Percentiles rank a stretch among this genome's conserved stretches.
Conservation (phyloP, 2,329 filamentous ascomycete genomes). For the Beauveria brongniartii region DNA sequence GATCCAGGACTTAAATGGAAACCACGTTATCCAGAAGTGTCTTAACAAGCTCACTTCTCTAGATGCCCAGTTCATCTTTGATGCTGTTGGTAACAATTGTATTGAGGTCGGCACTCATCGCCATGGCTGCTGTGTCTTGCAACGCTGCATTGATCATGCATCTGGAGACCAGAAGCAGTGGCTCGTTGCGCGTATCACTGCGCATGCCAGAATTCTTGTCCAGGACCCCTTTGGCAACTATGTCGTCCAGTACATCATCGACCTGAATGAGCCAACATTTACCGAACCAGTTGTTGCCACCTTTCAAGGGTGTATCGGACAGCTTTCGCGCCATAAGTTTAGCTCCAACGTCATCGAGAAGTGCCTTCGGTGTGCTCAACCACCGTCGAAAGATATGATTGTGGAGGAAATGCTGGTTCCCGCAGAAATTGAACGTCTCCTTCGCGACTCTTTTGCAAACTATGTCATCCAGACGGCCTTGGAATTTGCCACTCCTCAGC, state of each 20-base stretch:
- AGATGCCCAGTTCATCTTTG: slow-evolving; percentile 94
- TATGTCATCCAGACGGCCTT: slow-evolving; percentile 97
- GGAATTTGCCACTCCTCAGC: slow-evolving; percentile 68
- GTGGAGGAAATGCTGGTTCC: slow-evolving; percentile 71
- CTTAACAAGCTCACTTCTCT: slow-evolving; percentile 81
- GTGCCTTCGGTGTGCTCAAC: slow-evolving; percentile 74
- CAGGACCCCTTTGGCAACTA: slow-evolving; percentile 99
- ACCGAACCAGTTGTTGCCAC: slow-evolving; percentile 80
- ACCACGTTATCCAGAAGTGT: slow-evolving; percentile 98
- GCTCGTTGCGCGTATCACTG: slow-evolving; percentile 79
- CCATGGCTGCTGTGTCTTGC: slow-evolving; percentile 94
- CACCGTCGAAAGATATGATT: slow-evolving; percentile 68
- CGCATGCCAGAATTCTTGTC: slow-evolving; percentile 79
- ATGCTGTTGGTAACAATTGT: slow-evolving; percentile 80
- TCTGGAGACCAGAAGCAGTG: slow-evolving; percentile 81
- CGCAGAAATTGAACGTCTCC: slow-evolving; percentile 75
- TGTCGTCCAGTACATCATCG: slow-evolving; percentile 96
- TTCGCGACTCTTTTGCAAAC: slow-evolving; percentile 91
- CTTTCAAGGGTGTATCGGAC: slow-evolving; percentile 66
- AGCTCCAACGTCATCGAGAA: slow-evolving; percentile 99
- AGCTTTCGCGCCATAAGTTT: slow-evolving; percentile 90
- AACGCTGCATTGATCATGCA: slow-evolving; percentile 96
- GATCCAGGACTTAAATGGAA: slow-evolving; percentile 96
- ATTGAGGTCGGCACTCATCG: slow-evolving; percentile 91
- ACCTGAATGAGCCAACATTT: slow-evolving; percentile 79